Base-by-base conservation (phyloP, 176 grass and related monocot species). In the Oropetium thomaeum region DNA sequence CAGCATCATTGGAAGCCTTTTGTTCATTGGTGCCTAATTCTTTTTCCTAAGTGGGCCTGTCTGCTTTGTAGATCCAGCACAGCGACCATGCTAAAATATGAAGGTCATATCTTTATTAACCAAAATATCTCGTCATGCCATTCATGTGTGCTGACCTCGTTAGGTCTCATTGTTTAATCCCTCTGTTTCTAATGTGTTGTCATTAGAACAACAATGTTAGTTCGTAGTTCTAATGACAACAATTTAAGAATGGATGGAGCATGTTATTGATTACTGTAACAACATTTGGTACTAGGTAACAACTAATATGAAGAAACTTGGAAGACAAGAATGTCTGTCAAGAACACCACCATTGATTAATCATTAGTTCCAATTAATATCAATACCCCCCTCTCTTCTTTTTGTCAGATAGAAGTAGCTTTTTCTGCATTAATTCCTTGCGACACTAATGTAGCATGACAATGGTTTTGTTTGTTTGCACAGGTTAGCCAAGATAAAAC, bases 401-500 rank as follows among this genome's bases (percentile, higher is more conserved):
- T 55, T 55, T 0, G 1, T 55, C 52, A 26, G 22, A 55, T 26
- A 26, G 22, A 11, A 16, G 37, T 77, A 47, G 8, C 33, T 51
- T 78, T 82, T 26, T 13, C 7, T 53, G 23, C 39, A 65, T 66
- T 67, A 12, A 66, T 77, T 12, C 73, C 25, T 66, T 71, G 16
- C 59, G n/a, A 72, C 12, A 15, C 30, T 70, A 59, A 20, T 40
- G 27, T 70, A 64, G 17, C 27, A 60, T 60, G 17, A 67, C 9
- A 16, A 58, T 71, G 0, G n/a, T 5, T n/a, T n/a, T 67, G 0
- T 40, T 71, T 67, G 27, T 55, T 70, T 87, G 79, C 20, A 84
- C 75, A 97, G 93, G 87, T 82, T 63, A 40, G 63, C 65, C 25
- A 90, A 70, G 70, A 76, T 92, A 65, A 90, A 77, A 76, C 87